phyloP scores from a whole-genome alignment of 208 protist species.

The Acanthamoeba comandoni region DNA sequence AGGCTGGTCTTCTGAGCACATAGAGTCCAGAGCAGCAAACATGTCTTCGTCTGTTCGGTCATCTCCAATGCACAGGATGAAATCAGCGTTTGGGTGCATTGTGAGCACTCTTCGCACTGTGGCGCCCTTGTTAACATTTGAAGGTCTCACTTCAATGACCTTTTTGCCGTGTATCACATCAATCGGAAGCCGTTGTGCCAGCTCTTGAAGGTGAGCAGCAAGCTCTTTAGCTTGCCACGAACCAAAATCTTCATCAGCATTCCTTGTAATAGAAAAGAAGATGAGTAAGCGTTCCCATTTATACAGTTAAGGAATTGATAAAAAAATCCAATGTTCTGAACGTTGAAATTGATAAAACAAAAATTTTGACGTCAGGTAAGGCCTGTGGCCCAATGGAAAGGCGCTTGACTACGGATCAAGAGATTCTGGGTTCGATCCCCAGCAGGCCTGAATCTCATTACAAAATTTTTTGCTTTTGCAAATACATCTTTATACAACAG shows the following conservation, averaged over 20 bases:
- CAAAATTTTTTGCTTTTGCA: no score
- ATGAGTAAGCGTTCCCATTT: no score
- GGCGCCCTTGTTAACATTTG: conserved; percentile 53
- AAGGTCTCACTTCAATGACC: conserved; percentile 71
- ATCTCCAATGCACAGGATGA: conserved; percentile 74
- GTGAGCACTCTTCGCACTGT: conserved; percentile 58
- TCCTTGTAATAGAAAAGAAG: no score
- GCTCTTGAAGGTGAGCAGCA: conserved; percentile 79
- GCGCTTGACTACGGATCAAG: no score
- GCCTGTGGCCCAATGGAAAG: no score
- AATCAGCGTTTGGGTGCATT: conserved; percentile 33
- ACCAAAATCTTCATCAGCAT: conserved; percentile 87
- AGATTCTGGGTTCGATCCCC: no score
- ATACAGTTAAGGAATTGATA: no score
- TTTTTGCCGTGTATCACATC: conserved; percentile 84
- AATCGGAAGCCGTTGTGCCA: conserved; percentile 80
- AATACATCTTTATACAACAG: no score
- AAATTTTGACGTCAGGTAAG: no score
- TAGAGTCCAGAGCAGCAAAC: conserved; percentile 47
- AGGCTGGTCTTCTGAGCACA: conserved; percentile 4
- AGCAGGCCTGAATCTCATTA: no score
- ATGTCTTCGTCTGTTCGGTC: conserved; percentile 75
- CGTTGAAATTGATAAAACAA: no score
- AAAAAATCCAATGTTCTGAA: no score
- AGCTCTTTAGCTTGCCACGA: conserved; percentile 86